Percentiles rank a stretch among this genome's conserved stretches.
phyloP scores from a whole-genome alignment of 2,329 filamentous ascomycete genomes.

The Penicillium nordicum region DNA sequence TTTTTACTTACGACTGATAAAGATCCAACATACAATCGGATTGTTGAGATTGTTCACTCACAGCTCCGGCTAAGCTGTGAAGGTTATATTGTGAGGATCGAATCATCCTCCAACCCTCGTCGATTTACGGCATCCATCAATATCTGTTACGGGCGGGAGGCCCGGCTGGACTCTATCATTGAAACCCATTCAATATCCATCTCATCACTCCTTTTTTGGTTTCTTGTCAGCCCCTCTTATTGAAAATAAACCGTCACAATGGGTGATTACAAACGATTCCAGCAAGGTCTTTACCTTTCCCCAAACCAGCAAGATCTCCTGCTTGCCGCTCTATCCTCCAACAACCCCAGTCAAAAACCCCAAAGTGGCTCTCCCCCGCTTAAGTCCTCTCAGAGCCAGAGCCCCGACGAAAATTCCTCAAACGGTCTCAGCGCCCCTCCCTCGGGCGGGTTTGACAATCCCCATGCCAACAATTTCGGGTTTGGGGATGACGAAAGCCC shows the following conservation, averaged over 20 bases:
- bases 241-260: slow-evolving; percentile 23
- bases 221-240: not conserved
- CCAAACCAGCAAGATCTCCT: slow-evolving; percentile 73
- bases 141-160: slow-evolving; percentile 34
- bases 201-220: not conserved
- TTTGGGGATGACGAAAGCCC: slow-evolving; percentile 67
- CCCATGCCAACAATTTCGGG: slow-evolving; percentile 48
- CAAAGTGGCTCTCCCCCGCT: slow-evolving; percentile 21
- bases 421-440: slow-evolving; percentile 38
- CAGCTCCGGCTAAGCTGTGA: not conserved
- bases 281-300: slow-evolving; percentile 65
- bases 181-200: not conserved
- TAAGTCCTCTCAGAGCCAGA: slow-evolving; percentile 29
- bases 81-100: not conserved
- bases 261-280: slow-evolving; percentile 41
- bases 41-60: not conserved
- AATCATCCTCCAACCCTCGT: not conserved
- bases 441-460: slow-evolving; percentile 31
- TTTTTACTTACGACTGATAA: not conserved
- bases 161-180: slow-evolving; percentile 23
- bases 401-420: slow-evolving; percentile 45
- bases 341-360: slow-evolving; percentile 47
- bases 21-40: not conserved
- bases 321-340: slow-evolving; percentile 72
- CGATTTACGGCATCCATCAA: slow-evolving; percentile 12